Percentiles rank a stretch among this genome's conserved stretches.
Evolutionary conservation across 2,329 filamentous ascomycete genomes (phyloP).

Genomic region (Ophiostoma himal-ulmi): DNA sequence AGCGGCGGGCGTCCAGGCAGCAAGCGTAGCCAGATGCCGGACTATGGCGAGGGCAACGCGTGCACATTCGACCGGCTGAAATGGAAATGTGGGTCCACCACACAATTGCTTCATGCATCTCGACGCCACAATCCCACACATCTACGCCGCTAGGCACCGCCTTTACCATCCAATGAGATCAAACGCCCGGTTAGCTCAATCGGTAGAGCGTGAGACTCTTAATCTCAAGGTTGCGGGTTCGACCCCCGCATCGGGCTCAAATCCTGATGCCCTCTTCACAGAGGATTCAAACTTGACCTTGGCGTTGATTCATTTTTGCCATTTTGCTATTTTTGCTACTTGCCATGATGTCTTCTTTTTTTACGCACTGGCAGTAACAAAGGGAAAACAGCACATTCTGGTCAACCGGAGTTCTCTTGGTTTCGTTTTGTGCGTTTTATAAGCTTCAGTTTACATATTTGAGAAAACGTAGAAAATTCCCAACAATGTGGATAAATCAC

Average conservation of each 20-base stretch:
- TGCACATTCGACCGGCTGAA: not conserved
- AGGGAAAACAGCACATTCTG: too few relatives aligned
- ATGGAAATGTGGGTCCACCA: not conserved
- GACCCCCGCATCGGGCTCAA: conserved; percentile 46
- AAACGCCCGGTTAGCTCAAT: conserved; percentile 57
- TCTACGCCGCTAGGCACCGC: not conserved
- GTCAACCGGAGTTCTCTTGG: too few relatives aligned
- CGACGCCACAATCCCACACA: not conserved
- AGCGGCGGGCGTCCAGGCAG: not conserved
- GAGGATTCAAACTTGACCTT: conserved; percentile 6
- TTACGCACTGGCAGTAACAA: not conserved
- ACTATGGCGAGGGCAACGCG: not conserved
- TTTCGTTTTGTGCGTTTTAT: not conserved
- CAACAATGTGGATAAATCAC: too few relatives aligned
- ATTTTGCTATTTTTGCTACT: too few relatives aligned
- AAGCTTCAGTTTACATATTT: too few relatives aligned
- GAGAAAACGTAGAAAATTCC: too few relatives aligned
- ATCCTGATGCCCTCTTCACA: conserved; percentile 33
- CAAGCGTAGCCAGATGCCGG: not conserved
- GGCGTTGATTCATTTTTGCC: conserved; percentile 2
- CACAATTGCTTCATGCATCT: not conserved
- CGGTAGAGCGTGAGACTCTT: conserved; percentile 70
- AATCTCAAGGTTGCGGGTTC: conserved; percentile 36
- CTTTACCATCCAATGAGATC: conserved; percentile 5
- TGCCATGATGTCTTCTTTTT: not conserved